phyloP scores from a whole-genome alignment of 371 early-diverging fungal species.

The Lichtheimia ramosa region DNA sequence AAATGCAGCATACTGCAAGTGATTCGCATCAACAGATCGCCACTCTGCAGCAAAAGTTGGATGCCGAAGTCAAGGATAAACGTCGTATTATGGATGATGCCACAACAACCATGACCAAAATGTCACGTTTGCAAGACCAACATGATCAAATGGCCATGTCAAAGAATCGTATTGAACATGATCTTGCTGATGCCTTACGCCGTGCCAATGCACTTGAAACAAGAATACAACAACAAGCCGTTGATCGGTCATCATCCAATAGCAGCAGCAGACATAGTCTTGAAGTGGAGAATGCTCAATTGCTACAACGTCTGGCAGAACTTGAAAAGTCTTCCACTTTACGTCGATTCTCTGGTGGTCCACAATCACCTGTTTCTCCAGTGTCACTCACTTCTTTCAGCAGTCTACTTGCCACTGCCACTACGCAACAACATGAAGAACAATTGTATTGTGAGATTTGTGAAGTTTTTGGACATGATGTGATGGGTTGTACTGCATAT shows the following conservation, averaged over 20 bases:
- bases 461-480: constrained; percentile 59
- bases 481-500: constrained; percentile 54
- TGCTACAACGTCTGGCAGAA: too few species aligned
- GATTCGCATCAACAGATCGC: constrained; percentile 17
- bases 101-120: constrained; percentile 23
- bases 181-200: constrained; percentile 23
- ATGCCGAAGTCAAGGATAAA: constrained; percentile 26
- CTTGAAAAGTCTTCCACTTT: too few species aligned
- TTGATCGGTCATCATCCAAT: neutral
- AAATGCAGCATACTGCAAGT: constrained; percentile 17
- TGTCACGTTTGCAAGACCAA: constrained; percentile 30
- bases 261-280: neutral
- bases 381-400: constrained; percentile 7
- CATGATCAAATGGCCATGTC: constrained; percentile 30
- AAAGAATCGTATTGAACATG: constrained; percentile 32
- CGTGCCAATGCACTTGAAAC: neutral
- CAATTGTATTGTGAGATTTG: constrained; percentile 60
- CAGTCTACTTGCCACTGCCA: constrained; percentile 1
- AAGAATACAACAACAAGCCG: neutral
- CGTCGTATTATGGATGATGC: constrained; percentile 34
- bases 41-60: constrained; percentile 22
- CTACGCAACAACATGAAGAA: constrained; percentile 7
- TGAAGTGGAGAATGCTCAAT: too few species aligned
- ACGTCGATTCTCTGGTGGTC: constrained; percentile 1
- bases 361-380: constrained; percentile 6